Base-by-base conservation (phyloP, 2,329 filamentous ascomycete genomes). In the Zalaria obscura region DNA sequence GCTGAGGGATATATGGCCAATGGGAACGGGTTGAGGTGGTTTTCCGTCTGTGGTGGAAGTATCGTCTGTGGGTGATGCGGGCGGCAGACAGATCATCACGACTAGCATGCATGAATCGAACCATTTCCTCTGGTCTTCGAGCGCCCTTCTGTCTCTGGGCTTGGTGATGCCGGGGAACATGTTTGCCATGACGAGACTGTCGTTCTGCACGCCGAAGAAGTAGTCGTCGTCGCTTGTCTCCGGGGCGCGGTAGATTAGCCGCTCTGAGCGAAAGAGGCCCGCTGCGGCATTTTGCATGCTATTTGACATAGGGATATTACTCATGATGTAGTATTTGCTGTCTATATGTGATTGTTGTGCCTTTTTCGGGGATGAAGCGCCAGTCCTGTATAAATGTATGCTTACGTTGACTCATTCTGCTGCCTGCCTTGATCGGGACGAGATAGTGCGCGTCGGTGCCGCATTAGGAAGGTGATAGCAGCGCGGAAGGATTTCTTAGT, bases 201-300 rank as follows among this genome's bases (percentile, higher is more conserved):
- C 10, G 25, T 27, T 35, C 25, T 9, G 5, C 11, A 25, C 10
- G 11, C 33, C 27, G 34, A 44, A 38, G 52, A 57, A 45, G 32
- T 60, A 54, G 34, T 57, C 55, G 5, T 54, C 49, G 3, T 52
- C 55, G 36, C 57, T 49, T 7, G 7, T 6, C 39, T 62, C 56
- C 8, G 62, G 47, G 3, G 59, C 58, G 5, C 60, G 57, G 45
- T 63, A 64, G 26, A 60, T 46, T 2, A 66, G 58, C 4, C 61
- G 55, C 11, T 54, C 45, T 1, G 62, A 65, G 40, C 46, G 50
- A 50, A 62, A 66, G 9, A 53, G 50, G 36, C 59, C 49, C 50
- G 56, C 42, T 18, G 35, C 35, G 18, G 18, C 18, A 18, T 18
- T 18, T 18, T 18, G 18, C 18, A 18, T 18, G 18, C 18, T 18